Conservation (phyloP, 495 filamentous ascomycete species). For the Annulohypoxylon stygium region DNA sequence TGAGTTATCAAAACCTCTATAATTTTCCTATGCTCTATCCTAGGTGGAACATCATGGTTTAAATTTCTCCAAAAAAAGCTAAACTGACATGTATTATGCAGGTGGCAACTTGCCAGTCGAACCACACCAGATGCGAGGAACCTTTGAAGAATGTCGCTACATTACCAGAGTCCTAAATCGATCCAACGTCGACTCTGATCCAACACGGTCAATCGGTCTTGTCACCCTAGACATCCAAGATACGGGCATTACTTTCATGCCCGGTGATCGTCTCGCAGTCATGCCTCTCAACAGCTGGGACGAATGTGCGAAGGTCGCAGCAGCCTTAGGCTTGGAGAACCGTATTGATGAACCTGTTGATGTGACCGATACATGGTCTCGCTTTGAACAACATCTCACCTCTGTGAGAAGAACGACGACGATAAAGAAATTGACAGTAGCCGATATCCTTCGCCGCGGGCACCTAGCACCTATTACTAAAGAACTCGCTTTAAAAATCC, state of each 20-base stretch:
- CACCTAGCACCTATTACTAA: constrained; percentile 64
- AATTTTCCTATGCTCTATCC: too few relatives aligned
- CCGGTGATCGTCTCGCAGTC: constrained; percentile 63
- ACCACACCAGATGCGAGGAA: constrained; percentile 65
- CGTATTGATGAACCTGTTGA: constrained; percentile 55
- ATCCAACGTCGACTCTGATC: constrained; percentile 59
- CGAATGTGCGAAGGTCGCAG: constrained; percentile 63
- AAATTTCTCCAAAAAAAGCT: neutral
- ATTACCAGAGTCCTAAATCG: constrained; percentile 57
- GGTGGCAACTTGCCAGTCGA: constrained; percentile 56
- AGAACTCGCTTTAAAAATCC: constrained; percentile 60
- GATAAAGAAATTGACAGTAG: constrained; percentile 55
- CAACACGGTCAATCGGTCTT: constrained; percentile 58
- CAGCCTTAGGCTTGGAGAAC: constrained; percentile 58
- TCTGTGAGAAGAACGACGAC: constrained; percentile 52
- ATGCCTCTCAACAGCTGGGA: constrained; percentile 65
- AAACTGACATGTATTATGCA: constrained; percentile 9
- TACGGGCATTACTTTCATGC: constrained; percentile 64
- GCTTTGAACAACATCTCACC: constrained; percentile 60
- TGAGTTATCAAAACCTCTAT: constrained; percentile 27
- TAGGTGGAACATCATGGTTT: too few relatives aligned
- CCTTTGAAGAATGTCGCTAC: constrained; percentile 66
- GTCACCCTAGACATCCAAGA: constrained; percentile 62
- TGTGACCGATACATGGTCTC: constrained; percentile 55
- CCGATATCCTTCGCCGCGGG: constrained; percentile 63